phyloP scores from a whole-genome alignment of 352 stramenopile species.

The Phytophthora aleatoria region DNA sequence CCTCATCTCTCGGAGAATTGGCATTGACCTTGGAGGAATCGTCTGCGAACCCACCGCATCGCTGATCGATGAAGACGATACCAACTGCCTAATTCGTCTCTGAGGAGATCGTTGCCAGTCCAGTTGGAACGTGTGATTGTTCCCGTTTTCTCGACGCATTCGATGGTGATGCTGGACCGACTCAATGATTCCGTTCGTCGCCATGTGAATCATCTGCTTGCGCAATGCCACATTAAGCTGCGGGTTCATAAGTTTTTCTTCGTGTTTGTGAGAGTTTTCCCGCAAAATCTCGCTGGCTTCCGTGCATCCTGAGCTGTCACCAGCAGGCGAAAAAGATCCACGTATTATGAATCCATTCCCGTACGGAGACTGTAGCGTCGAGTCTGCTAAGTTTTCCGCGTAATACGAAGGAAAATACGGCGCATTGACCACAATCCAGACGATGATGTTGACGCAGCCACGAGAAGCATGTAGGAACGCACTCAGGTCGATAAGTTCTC shows the following conservation, averaged over 20 bases:
- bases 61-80: slow-evolving; percentile 50
- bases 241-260: slow-evolving; percentile 67
- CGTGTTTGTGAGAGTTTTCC: slow-evolving; percentile 32
- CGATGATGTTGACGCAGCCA: slow-evolving; percentile 83
- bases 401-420: slow-evolving; percentile 51
- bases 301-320: slow-evolving; percentile 21
- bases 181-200: slow-evolving; percentile 88
- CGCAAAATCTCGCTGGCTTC: slow-evolving; percentile 17
- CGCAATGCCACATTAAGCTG: slow-evolving; percentile 87
- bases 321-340: slow-evolving; percentile 25
- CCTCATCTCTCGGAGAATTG: slow-evolving; percentile 37
- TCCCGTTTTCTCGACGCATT: slow-evolving; percentile 63
- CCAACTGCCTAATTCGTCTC: slow-evolving; percentile 48
- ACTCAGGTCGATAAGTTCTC: slow-evolving; percentile 70
- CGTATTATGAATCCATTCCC: slow-evolving; percentile 12
- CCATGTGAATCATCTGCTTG: slow-evolving; percentile 90
- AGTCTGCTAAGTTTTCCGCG: slow-evolving; percentile 26
- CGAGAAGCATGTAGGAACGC: slow-evolving; percentile 82
- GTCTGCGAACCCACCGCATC: slow-evolving; percentile 34
- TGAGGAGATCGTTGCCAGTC: slow-evolving; percentile 81
- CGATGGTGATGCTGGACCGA: slow-evolving; percentile 84
- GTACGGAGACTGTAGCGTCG: slow-evolving; percentile 15
- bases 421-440: slow-evolving; percentile 86
- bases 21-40: slow-evolving; percentile 37
- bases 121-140: slow-evolving; percentile 83